Evolutionary conservation across 2,329 filamentous ascomycete genomes (phyloP), one percentile per base, ranked within the genome.

Genomic region (Blastomyces emzantsi): DNA sequence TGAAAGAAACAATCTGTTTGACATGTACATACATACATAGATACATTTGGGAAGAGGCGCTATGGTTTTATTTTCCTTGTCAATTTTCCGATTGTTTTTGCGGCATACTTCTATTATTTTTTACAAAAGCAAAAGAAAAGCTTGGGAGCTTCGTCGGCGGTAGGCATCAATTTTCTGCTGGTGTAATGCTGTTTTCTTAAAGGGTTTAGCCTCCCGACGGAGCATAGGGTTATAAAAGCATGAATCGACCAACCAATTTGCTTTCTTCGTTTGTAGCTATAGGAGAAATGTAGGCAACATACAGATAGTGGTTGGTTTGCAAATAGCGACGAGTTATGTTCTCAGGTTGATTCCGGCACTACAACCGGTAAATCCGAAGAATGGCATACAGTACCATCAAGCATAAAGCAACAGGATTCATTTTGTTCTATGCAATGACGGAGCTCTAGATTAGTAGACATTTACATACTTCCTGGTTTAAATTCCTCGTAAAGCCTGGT

Each of bases 21-120:
- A 49, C 58, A 60, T 61, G 47, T 61, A 61, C 60, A 61, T 55
- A 55, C 51, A 55, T 41, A 61, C n/a, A 49, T 61, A 61, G n/a
- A 52, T 22, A 28, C 33, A 13, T 54, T 54, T 61, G 47, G 41
- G 47, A 41, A 22, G 33, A 43, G 60, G 60, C 60, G 60, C 49
- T 54, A 61, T 39, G 49, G 60, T 19, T 28, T 43, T 59, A 22
- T 22, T 55, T 43, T 61, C 30, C 13, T 36, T 55, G 25, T 52
- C 30, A 30, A 61, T 54, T 33, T 61, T 9, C 33, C 33, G 3
- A 13, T 60, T 19, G 22, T 60, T 11, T 36, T 13, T 51, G 9
- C 5, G 9, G 11, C 19, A 15, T 51, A 25, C 43, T 22, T 43
- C n/a, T 58, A 58, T 25, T 41, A 3, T 19, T 25, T 43, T n/a